Evolutionary conservation across 352 stramenopile species (phyloP).

Genomic region (Phytophthora lateralis): DNA sequence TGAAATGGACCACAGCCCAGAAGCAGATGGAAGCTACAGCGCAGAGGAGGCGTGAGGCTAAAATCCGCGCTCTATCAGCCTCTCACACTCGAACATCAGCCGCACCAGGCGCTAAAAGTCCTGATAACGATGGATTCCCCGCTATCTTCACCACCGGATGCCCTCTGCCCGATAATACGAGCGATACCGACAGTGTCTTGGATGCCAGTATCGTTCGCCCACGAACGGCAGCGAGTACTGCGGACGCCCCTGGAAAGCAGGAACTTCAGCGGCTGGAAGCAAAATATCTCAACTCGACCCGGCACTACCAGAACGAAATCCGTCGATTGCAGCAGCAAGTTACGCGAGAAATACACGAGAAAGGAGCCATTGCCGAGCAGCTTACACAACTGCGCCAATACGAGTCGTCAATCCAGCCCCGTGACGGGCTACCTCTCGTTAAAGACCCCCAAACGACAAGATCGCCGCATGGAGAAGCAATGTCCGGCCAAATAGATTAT

Average conservation of each 20-base stretch:
- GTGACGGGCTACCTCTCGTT: constrained; percentile 7
- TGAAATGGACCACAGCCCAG: constrained; percentile 50
- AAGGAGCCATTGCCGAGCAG: constrained; percentile 51
- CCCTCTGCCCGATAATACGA: constrained; percentile 6
- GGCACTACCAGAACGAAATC: constrained; percentile 76
- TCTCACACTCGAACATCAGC: constrained; percentile 30
- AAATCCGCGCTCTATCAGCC: constrained; percentile 54
- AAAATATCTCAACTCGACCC: constrained; percentile 43
- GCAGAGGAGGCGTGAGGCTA: constrained; percentile 49
- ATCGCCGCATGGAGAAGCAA: constrained; percentile 5
- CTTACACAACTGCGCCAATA: constrained; percentile 38
- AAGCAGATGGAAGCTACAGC: constrained; percentile 49
- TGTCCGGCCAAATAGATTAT: not conserved
- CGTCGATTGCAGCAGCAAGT: constrained; percentile 68
- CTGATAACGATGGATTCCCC: constrained; percentile 8
- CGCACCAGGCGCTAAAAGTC: not conserved
- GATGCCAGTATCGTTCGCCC: constrained; percentile 37
- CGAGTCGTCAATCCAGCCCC: constrained; percentile 15
- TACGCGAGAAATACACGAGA: constrained; percentile 50
- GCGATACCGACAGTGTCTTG: constrained; percentile 41
- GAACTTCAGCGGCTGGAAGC: constrained; percentile 15
- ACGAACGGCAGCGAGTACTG: constrained; percentile 9
- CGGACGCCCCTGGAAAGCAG: constrained; percentile 6
- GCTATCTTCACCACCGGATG: not conserved
- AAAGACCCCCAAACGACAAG: constrained; percentile 4